These are phyloP conservation scores for Capsicum pubescens DNA, from an alignment of 257 asterid species.

Conservation along the genomic window DNA sequence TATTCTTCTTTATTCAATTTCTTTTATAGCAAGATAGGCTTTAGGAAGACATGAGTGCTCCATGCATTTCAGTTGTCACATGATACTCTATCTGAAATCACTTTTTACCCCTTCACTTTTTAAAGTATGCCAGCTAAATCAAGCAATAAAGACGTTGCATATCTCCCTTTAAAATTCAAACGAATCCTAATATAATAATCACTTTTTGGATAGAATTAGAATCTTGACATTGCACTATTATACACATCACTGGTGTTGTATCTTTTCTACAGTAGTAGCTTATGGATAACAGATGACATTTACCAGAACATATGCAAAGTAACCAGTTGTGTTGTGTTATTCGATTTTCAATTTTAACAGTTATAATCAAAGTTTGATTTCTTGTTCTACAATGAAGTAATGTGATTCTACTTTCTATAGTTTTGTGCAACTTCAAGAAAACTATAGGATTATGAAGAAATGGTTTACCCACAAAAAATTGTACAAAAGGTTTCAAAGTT, in stretches of 20 bases:
- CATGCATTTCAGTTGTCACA: neutral
- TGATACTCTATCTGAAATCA: conserved; percentile 2
- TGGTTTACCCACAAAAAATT: neutral
- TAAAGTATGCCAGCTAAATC: neutral
- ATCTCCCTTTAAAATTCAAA: neutral
- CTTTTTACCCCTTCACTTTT: neutral
- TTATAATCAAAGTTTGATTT: too few species aligned
- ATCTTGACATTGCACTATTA: neutral
- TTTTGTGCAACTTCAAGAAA: neutral
- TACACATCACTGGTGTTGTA: neutral
- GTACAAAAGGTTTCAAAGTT: neutral
- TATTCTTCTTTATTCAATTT: neutral
- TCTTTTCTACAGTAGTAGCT: neutral
- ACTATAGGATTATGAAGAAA: neutral
- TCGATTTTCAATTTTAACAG: too few species aligned
- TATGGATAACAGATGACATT: neutral
- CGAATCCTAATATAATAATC: neutral
- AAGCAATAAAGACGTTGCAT: neutral
- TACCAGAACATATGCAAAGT: neutral
- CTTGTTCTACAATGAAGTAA: neutral
- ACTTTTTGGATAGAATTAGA: neutral
- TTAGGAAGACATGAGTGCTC: conserved; percentile 7
- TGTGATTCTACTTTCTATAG: neutral
- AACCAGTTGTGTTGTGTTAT: neutral
- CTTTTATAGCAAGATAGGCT: neutral